These are phyloP conservation scores for Lipomyces kockii DNA, from an alignment of 805 yeast species.

Conservation along the genomic window DNA sequence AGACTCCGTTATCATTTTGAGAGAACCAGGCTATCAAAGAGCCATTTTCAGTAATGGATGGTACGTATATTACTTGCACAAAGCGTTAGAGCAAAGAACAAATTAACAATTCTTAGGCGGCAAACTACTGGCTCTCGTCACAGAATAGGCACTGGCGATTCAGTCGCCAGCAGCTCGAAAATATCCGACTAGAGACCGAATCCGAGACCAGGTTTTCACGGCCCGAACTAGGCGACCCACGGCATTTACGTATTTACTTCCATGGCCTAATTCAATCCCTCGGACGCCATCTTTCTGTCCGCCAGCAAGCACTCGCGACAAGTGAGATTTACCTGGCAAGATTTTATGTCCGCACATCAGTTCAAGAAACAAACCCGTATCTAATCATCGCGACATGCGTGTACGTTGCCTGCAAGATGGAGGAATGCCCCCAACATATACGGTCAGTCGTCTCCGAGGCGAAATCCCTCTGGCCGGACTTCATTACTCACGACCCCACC, in stretches of 20 bases:
- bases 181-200: slow-evolving; percentile 49
- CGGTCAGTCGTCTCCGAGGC: slow-evolving; percentile 83
- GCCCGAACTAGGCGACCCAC: slow-evolving; percentile 49
- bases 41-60: background rate
- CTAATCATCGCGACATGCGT: slow-evolving; percentile 81
- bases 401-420: slow-evolving; percentile 90
- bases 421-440: slow-evolving; percentile 94
- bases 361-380: slow-evolving; percentile 82
- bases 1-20: background rate
- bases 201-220: slow-evolving; percentile 48
- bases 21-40: background rate
- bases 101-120: slow-evolving; percentile 32
- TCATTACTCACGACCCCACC: slow-evolving; percentile 86
- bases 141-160: slow-evolving; percentile 80
- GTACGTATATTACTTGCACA: background rate
- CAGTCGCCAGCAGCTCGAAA: slow-evolving; percentile 61
- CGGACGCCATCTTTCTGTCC: slow-evolving; percentile 74
- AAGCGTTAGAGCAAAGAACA: background rate
- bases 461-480: slow-evolving; percentile 91
- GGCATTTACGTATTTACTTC: slow-evolving; percentile 73
- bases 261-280: slow-evolving; percentile 74
- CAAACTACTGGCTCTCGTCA: slow-evolving; percentile 45
- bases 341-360: slow-evolving; percentile 70
- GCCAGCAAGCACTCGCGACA: slow-evolving; percentile 86
- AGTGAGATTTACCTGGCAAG: slow-evolving; percentile 86